Percentiles rank a stretch among this genome's conserved stretches.
phyloP scores from a whole-genome alignment of 1,284 basidiomycete species.

The Melampsora americana region DNA sequence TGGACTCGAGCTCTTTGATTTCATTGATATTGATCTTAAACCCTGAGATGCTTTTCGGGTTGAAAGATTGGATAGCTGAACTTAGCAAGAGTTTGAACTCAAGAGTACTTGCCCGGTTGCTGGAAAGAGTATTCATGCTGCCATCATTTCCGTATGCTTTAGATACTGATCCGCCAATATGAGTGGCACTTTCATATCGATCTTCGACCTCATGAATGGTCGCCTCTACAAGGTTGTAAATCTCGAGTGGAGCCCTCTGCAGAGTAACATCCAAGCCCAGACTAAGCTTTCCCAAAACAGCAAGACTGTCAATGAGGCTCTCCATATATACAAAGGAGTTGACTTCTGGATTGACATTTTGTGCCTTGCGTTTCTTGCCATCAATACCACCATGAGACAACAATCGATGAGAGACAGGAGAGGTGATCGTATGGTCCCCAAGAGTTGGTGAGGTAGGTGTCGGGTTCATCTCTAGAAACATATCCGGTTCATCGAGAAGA shows the following conservation, averaged over 20 bases:
- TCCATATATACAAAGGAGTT: constrained; percentile 95
- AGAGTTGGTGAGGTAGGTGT: constrained; percentile 45
- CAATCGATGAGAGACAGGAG: constrained; percentile 18
- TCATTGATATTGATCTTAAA: constrained; percentile 62
- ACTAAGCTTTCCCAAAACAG: constrained; percentile 83
- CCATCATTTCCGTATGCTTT: constrained; percentile 33
- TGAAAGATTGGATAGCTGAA: neutral
- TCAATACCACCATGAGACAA: neutral
- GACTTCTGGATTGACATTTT: constrained; percentile 69
- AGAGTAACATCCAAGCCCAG: constrained; percentile 76
- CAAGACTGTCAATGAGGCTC: constrained; percentile 83
- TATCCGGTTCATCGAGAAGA: constrained; percentile 64
- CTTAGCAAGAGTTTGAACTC: constrained; percentile 11
- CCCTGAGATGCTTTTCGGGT: constrained; percentile 65
- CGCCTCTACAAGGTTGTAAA: constrained; percentile 77
- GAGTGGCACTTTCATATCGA: constrained; percentile 61
- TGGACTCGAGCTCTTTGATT: constrained; percentile 50
- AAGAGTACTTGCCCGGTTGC: constrained; percentile 27
- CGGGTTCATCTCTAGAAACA: constrained; percentile 45
- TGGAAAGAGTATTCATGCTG: constrained; percentile 42
- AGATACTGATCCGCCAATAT: constrained; percentile 17
- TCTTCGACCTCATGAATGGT: constrained; percentile 90
- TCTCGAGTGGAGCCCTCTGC: constrained; percentile 78
- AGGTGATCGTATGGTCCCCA: constrained; percentile 28
- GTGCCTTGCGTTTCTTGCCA: constrained; percentile 22